These are phyloP conservation scores for Biscogniauxia mediterranea DNA, from an alignment of 2,329 filamentous ascomycete genomes.

Conservation along the genomic window DNA sequence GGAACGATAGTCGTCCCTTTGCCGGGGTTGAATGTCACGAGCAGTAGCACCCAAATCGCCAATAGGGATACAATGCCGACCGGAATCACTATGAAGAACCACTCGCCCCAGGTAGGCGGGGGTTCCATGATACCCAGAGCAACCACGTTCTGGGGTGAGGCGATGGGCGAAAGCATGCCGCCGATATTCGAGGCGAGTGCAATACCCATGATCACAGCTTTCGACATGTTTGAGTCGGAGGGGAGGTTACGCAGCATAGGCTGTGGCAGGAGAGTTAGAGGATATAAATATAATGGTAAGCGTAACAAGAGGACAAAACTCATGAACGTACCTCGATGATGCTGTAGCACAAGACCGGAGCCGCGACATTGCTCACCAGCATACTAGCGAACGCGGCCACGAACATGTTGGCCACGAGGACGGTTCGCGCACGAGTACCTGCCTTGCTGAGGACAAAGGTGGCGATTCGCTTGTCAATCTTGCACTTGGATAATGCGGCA, in stretches of 20 bases:
- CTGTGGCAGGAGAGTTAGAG: slow-evolving; percentile 39
- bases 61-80: slow-evolving; percentile 87
- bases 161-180: slow-evolving; percentile 93
- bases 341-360: slow-evolving; percentile 93
- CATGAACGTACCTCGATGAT: slow-evolving; percentile 75
- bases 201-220: slow-evolving; percentile 92
- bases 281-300: not conserved
- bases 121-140: slow-evolving; percentile 95
- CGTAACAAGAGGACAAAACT: not conserved
- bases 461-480: slow-evolving; percentile 95
- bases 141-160: slow-evolving; percentile 95
- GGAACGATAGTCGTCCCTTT: slow-evolving; percentile 86
- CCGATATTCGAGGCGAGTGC: slow-evolving; percentile 94
- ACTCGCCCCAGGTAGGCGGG: slow-evolving; percentile 86
- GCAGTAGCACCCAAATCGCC: slow-evolving; percentile 83
- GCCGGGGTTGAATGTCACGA: slow-evolving; percentile 82
- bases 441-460: slow-evolving; percentile 96
- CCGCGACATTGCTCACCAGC: slow-evolving; percentile 98
- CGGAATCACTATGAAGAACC: slow-evolving; percentile 95
- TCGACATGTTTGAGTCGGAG: slow-evolving; percentile 87
- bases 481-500: slow-evolving; percentile 92
- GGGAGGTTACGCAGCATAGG: slow-evolving; percentile 93
- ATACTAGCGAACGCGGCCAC: slow-evolving; percentile 97
- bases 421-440: slow-evolving; percentile 82
- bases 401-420: slow-evolving; percentile 97